Base-by-base conservation (phyloP, 1,139 yeast genomes). In the Scheffersomyces lignicola region DNA sequence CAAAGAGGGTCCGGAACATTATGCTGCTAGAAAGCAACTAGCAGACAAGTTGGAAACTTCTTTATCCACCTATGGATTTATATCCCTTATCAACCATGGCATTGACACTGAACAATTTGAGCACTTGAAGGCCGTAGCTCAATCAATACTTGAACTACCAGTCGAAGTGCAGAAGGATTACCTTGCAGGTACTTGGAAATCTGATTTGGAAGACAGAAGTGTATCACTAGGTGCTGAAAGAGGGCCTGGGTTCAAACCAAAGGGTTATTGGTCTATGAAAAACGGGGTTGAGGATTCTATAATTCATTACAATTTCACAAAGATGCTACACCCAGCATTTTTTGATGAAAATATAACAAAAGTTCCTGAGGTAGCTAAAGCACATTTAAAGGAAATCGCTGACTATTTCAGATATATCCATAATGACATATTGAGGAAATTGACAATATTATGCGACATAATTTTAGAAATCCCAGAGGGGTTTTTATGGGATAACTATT, bases 61-160 rank as follows among this genome's bases (percentile, higher is more conserved):
- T 1, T 51, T 69, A 34, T 57, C 61, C 2, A 63, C 73, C 1
- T 58, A 64, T 39, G 79, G 79, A 0, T 74, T 74, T 40, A 71
- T 73, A 54, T 62, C 62, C 16, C 46, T 69, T 20, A 46, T 53
- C 5, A 68, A 68, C 37, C 69, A 60, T 44, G 76, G 75, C 0
- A 55, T 62, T 29, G 48, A 47, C 3, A 41, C 37, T 2, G 58
- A 54, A 14, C 49, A 55, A 24, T 46, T 66, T 12, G 65, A 56
- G 11, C 51, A 56, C 18, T 43, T 69, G 30, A 53, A 62, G 41
- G 53, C 70, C 1, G 49, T 69, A 20, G 65, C 69, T 2, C 72
- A 68, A 38, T 52, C 64, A 9, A 48, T 65, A 6, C 49, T 63
- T 29, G 69, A 68, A 18, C 45, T 68, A n/a, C 69, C 76, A 1